Percentiles rank a stretch among this genome's conserved stretches.
phyloP scores from a whole-genome alignment of 768 basidiomycete genomes.

The Tephrocybe sp. region DNA sequence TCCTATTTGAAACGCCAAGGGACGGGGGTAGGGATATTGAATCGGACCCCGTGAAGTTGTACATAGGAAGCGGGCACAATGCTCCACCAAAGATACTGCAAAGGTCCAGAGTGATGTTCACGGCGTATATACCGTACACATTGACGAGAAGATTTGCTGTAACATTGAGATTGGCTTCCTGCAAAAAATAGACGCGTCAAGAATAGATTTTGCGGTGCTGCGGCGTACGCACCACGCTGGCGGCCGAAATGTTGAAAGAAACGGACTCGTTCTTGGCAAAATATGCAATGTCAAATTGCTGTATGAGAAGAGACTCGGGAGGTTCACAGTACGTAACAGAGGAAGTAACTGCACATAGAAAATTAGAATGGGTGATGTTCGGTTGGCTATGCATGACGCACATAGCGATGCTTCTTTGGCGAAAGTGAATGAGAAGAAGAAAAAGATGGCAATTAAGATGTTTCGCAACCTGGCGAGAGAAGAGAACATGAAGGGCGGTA shows the following conservation, averaged over 20 bases:
- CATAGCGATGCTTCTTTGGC: slow-evolving; percentile 62
- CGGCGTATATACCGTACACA: slow-evolving; percentile 81
- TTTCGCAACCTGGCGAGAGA: slow-evolving; percentile 79
- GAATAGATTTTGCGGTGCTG: slow-evolving; percentile 6
- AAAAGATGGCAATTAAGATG: slow-evolving; percentile 37
- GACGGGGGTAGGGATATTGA: slow-evolving; percentile 63
- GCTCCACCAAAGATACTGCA: slow-evolving; percentile 77
- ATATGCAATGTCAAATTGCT: slow-evolving; percentile 75
- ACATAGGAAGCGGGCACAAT: slow-evolving; percentile 79
- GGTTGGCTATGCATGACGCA: slow-evolving; percentile 39
- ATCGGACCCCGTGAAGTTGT: slow-evolving; percentile 87
- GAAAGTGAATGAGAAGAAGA: slow-evolving; percentile 36
- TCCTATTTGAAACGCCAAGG: slow-evolving; percentile 49
- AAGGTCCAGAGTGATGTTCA: slow-evolving; percentile 87
- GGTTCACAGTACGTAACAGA: slow-evolving; percentile 87
- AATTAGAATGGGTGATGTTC: slow-evolving; percentile 8
- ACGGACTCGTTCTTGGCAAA: slow-evolving; percentile 71
- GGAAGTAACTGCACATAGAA: slow-evolving; percentile 62
- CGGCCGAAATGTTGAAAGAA: slow-evolving; percentile 83
- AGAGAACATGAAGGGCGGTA: slow-evolving; percentile 53
- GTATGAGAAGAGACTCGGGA: slow-evolving; percentile 75
- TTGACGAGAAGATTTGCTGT: slow-evolving; percentile 80
- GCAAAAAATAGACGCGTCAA: slow-evolving; percentile 15
- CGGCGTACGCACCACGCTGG: slow-evolving; percentile 69
- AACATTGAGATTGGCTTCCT: slow-evolving; percentile 80